phyloP scores from a whole-genome alignment of 495 filamentous ascomycete species.

The Lichenothelia convexa region DNA sequence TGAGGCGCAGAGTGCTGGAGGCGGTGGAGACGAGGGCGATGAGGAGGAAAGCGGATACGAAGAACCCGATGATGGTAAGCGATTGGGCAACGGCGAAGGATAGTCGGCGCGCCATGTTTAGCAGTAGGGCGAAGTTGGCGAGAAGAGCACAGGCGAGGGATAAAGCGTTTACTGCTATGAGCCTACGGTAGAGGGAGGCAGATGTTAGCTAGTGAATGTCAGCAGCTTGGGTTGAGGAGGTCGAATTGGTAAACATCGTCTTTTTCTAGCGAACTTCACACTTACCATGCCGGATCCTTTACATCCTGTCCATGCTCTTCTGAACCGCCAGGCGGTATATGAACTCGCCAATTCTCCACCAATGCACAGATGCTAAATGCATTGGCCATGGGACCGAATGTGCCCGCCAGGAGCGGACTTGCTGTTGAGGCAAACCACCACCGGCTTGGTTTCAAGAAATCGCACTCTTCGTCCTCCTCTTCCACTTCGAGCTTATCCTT shows the following conservation, averaged over 20 bases:
- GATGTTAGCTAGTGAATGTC: too few species aligned
- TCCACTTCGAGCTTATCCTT: slow-evolving; percentile 12
- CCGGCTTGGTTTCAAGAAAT: slow-evolving; percentile 39
- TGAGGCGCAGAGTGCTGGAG: slow-evolving; percentile 27
- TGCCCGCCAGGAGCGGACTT: slow-evolving; percentile 66
- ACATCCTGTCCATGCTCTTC: slow-evolving; percentile 34
- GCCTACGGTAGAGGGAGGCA: too few species aligned
- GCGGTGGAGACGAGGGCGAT: slow-evolving; percentile 40
- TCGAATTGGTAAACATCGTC: neutral
- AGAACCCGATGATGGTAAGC: slow-evolving; percentile 46
- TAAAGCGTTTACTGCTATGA: slow-evolving; percentile 52
- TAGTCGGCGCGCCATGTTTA: slow-evolving; percentile 54
- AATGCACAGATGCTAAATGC: slow-evolving; percentile 69
- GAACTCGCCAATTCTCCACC: slow-evolving; percentile 52
- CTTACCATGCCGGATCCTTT: slow-evolving; percentile 51
- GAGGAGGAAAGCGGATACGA: slow-evolving; percentile 48
- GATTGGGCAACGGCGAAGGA: slow-evolving; percentile 40
- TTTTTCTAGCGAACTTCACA: neutral
- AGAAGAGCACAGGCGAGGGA: slow-evolving; percentile 52
- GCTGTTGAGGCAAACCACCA: slow-evolving; percentile 82
- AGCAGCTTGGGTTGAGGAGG: slow-evolving; percentile 1
- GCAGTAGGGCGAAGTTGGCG: slow-evolving; percentile 52
- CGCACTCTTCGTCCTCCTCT: slow-evolving; percentile 20
- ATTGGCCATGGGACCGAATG: slow-evolving; percentile 68
- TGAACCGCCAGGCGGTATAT: slow-evolving; percentile 30